Evolutionary conservation across 2,329 filamentous ascomycete genomes (phyloP).

Genomic region (Paecilomyces sp.): DNA sequence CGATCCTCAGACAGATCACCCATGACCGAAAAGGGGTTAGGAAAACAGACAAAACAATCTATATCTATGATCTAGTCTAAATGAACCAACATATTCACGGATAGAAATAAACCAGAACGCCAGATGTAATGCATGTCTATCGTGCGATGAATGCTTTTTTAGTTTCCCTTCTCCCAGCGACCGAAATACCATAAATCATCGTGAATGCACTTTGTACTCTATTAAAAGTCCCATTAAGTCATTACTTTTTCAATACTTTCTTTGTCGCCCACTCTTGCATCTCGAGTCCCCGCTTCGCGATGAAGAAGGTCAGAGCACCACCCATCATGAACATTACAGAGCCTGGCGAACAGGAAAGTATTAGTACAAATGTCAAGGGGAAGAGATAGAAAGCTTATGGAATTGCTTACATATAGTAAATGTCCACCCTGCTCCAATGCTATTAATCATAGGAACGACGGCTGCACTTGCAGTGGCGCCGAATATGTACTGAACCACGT

Average conservation of each 20-base stretch:
- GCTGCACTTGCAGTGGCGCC: constrained; percentile 62
- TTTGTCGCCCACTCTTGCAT: constrained; percentile 23
- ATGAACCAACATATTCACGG: background rate
- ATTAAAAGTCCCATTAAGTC: background rate
- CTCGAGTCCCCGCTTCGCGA: constrained; percentile 22
- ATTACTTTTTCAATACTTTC: background rate
- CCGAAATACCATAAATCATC: too few relatives aligned
- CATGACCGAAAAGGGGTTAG: background rate
- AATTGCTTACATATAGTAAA: constrained; percentile 55
- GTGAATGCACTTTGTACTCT: background rate
- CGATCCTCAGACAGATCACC: too few relatives aligned
- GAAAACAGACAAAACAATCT: background rate
- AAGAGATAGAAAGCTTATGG: constrained; percentile 14
- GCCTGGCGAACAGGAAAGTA: constrained; percentile 9
- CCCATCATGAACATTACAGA: constrained; percentile 21
- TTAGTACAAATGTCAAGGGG: constrained; percentile 26
- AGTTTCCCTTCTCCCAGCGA: background rate
- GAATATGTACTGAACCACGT: constrained; percentile 69
- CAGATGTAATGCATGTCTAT: background rate
- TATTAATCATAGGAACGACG: constrained; percentile 63
- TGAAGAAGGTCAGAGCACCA: constrained; percentile 18
- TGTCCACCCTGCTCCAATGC: constrained; percentile 74
- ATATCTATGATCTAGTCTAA: background rate
- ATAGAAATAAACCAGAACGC: background rate
- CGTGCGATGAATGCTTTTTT: background rate